Evolutionary conservation across 2,329 filamentous ascomycete genomes (phyloP), one percentile per base, ranked within the genome.

Genomic region (Aspergillus awamori): DNA sequence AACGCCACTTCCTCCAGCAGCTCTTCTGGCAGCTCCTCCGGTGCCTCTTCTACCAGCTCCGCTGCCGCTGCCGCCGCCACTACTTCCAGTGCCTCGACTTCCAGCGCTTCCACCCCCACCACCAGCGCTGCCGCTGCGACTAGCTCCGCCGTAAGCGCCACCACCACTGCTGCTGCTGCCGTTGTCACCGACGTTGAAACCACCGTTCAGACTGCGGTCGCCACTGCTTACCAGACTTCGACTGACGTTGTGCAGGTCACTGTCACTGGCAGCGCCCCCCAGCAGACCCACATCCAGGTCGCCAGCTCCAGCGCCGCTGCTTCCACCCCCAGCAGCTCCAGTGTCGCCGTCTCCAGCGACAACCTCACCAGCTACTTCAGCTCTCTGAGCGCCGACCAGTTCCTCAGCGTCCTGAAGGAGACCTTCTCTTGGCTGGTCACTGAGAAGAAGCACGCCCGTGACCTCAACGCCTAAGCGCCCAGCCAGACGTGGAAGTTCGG

Each of bases 341-440:
- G 58, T 33, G 56, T 47, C 57, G 62, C 63, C 59, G 59, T 61
- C 56, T 61, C 64, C 63, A 61, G 53, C 57, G 65, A 68, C 59
- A 67, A 53, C 62, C 60, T 67, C 59, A 65, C 63, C 30, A 62
- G 67, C 11, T 75, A 73, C 65, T 72, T 75, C 59, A 67, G 64
- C 67, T 72, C 72, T 48, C 63, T 75, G 59, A 72, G 65, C 54
- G 68, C 73, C 26, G 69, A 72, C 3, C 64, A 74, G 65, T 67
- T 74, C 62, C 65, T 75, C 61, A 67, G 54, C 58, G 41, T 70
- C 17, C 60, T 75, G 54, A 70, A 67, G 55, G 58, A 72, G 58
- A 75, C 73, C 30, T 48, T 73, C 49, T 69, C 68, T 60, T 75
- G 73, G 73, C 64, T 75, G 53, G 67, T 73, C 63, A 70, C 67